phyloP scores from a whole-genome alignment of 257 asterid genomes.

The Capsicum chinense region DNA sequence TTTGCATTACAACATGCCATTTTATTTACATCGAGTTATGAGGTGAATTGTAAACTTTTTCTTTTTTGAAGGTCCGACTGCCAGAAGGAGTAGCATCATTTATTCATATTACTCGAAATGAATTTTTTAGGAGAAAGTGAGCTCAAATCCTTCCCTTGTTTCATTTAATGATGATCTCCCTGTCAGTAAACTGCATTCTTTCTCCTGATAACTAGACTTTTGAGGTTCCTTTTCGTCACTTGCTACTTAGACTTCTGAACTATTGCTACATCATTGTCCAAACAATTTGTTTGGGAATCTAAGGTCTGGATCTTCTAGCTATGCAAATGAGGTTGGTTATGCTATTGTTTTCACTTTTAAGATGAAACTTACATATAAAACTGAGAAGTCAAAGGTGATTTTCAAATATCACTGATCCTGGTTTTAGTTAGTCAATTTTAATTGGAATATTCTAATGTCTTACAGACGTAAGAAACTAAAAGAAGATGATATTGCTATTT shows the following conservation, averaged over 20 bases:
- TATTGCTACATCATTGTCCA: background rate
- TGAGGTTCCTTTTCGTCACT: background rate
- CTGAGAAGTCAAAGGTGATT: background rate
- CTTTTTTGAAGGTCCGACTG: constrained; percentile 53
- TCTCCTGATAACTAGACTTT: background rate
- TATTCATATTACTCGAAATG: constrained; percentile 61
- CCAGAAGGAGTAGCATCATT: constrained; percentile 61
- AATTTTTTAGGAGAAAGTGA: constrained; percentile 62
- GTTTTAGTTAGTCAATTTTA: constrained; percentile 21
- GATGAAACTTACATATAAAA: background rate
- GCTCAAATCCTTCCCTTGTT: constrained; percentile 35
- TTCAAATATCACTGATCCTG: background rate
- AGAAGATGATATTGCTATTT: constrained; percentile 82
- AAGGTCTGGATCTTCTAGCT: background rate
- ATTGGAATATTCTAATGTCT: constrained; percentile 20
- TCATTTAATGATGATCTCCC: background rate
- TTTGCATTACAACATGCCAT: background rate
- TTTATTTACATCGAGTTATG: constrained; percentile 35
- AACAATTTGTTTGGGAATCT: background rate
- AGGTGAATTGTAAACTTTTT: constrained; percentile 28
- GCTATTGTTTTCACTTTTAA: background rate
- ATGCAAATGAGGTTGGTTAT: background rate
- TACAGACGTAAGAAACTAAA: constrained; percentile 62
- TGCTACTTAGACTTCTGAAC: background rate
- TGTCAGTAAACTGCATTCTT: too few species aligned